phyloP scores from a whole-genome alignment of 2,329 filamentous ascomycete species.

The Fusarium euwallaceae region DNA sequence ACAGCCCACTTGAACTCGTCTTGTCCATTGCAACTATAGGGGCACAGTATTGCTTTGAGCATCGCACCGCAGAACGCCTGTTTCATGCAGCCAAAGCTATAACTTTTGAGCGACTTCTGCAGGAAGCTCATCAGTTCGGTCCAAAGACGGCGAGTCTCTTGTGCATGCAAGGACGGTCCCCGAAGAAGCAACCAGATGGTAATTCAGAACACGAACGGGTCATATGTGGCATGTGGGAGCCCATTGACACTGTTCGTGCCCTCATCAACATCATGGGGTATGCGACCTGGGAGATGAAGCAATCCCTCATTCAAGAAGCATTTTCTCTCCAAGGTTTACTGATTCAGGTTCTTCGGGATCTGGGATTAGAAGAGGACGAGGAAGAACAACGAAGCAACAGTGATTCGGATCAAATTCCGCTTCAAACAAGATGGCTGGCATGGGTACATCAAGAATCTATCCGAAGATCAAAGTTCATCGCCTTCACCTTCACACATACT shows the following conservation, averaged over 20 bases:
- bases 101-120: constrained; percentile 47
- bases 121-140: constrained; percentile 38
- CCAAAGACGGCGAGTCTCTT: constrained; percentile 29
- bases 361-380: constrained; percentile 48
- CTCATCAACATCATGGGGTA: constrained; percentile 55
- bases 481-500: constrained; percentile 55
- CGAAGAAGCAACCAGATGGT: neutral
- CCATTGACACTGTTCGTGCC: constrained; percentile 50
- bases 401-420: neutral
- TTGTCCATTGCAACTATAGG: constrained; percentile 52
- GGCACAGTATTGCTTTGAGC: constrained; percentile 56
- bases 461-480: constrained; percentile 53
- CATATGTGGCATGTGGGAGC: neutral
- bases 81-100: constrained; percentile 52
- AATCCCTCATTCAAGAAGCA: constrained; percentile 50
- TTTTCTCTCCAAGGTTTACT: constrained; percentile 52
- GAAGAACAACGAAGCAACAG: neutral
- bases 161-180: neutral
- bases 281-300: constrained; percentile 54
- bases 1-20: constrained; percentile 50
- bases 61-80: constrained; percentile 50
- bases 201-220: neutral
- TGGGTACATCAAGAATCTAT: constrained; percentile 52
- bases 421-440: constrained; percentile 41
- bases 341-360: constrained; percentile 51